phyloP scores from a whole-genome alignment of 148 eudicot species.

The Rhododendron vialii region DNA sequence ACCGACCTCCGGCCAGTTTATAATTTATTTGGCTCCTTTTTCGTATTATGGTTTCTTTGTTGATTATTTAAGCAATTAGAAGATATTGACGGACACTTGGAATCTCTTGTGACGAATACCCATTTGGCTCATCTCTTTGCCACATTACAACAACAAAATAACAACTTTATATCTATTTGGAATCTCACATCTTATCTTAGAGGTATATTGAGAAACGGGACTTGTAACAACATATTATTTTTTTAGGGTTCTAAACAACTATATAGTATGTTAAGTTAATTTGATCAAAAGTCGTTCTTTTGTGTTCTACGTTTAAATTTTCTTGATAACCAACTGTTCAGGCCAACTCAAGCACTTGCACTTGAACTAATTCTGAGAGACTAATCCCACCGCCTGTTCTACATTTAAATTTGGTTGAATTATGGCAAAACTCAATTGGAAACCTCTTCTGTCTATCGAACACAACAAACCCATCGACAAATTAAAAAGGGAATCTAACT shows the following conservation, averaged over 20 bases:
- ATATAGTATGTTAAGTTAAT: neutral
- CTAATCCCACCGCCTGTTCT: no score
- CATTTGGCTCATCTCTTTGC: neutral
- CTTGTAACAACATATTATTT: neutral
- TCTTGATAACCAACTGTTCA: no score
- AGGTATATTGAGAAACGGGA: neutral
- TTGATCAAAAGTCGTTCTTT: neutral
- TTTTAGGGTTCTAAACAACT: neutral
- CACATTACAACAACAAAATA: neutral
- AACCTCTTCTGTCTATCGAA: neutral
- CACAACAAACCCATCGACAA: neutral
- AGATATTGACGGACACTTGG: neutral
- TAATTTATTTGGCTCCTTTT: neutral
- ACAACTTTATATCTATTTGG: neutral
- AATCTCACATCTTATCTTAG: neutral
- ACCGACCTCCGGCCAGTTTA: neutral
- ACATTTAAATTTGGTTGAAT: neutral
- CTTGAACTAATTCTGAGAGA: no score
- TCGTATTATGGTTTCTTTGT: neutral
- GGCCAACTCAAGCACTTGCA: no score
- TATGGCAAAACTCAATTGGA: neutral
- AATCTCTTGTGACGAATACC: neutral
- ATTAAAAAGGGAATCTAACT: neutral
- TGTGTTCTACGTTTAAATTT: no score
- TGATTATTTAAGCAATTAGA: neutral